A percentile compares a stretch with the other conserved stretches of the same genome.
These are phyloP conservation scores for Brasenia schreberi DNA, from an alignment of 164 flowering plant species.

Conservation along the genomic window DNA sequence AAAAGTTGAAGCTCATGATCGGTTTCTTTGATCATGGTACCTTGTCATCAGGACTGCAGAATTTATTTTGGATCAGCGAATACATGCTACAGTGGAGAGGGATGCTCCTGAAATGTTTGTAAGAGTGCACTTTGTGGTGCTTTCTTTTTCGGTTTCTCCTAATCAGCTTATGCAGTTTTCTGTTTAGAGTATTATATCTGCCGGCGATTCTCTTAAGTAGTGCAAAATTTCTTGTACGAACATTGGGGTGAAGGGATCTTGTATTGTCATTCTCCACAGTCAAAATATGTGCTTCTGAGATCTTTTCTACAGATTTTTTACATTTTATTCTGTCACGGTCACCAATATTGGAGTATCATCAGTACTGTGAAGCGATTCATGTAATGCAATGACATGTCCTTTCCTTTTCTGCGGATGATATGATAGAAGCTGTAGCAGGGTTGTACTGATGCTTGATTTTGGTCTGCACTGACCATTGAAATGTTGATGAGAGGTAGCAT, in stretches of 20 bases:
- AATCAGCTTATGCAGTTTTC: background rate
- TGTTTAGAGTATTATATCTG: background rate
- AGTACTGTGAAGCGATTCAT: no score
- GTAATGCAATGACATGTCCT: no score
- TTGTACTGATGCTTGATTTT: no score
- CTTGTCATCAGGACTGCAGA: background rate
- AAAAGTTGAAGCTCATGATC: background rate
- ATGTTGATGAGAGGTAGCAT: no score
- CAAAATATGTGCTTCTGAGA: background rate
- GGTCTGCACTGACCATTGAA: no score
- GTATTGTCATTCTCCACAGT: background rate
- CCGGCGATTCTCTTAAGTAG: background rate
- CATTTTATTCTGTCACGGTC: background rate
- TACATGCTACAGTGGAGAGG: background rate
- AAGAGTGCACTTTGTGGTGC: conserved; percentile 1
- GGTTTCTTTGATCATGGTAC: background rate
- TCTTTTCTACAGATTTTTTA: background rate
- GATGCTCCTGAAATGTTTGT: conserved; percentile 5
- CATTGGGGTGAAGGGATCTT: background rate
- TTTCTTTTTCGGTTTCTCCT: background rate
- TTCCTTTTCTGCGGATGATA: no score
- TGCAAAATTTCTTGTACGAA: background rate
- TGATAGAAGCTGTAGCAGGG: no score
- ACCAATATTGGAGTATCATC: background rate
- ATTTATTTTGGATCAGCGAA: background rate